Base-by-base conservation (phyloP, 768 basidiomycete genomes). In the Russula ochroleuca region DNA sequence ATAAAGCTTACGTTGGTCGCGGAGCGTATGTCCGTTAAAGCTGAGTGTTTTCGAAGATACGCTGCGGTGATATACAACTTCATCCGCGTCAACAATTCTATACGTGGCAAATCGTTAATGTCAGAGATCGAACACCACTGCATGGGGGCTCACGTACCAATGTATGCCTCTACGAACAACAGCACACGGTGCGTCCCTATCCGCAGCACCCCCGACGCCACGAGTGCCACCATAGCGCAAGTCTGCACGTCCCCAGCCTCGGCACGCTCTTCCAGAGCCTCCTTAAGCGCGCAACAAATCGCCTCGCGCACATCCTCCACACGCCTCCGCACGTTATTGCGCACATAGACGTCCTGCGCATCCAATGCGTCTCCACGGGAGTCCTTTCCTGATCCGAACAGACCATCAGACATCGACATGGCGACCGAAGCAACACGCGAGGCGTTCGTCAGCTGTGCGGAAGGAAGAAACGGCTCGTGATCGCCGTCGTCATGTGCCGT, bases 161-260 rank as follows among this genome's bases (percentile, higher is more conserved):
- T 79, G 70, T 93, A 93, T 0, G 86, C 76, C 64, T 90, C 86
- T 19, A 90, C 70, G 62, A 92, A 87, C 28, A 80, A 78, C 21
- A 77, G 69, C 28, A 75, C 75, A 50, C 85, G 76, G 51, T 69
- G 70, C 23, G 73, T 71, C 0, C 76, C 72, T n/a, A 90, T 71
- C 41, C 70, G 67, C 48, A 94, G 75, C 69, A 91, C 87, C 49
- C 77, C 69, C 0, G 80, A 77, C 8, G 85, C 88, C 21, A 92
- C 75, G 1, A 89, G 69, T 3, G 83, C 78, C 17, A 93, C 70
- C 79, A 89, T 83, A 1, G 88, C 84, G 73, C 90, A 92, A 79
- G 85, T 88, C 69, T 92, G 91, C 1, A 91, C 77, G 69, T 93
- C 86, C 15, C 91, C 91, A 5, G 48, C 49, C 87, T 92, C 57